Conservation (phyloP, 495 filamentous ascomycete genomes). For the Penicillium turbatum region DNA sequence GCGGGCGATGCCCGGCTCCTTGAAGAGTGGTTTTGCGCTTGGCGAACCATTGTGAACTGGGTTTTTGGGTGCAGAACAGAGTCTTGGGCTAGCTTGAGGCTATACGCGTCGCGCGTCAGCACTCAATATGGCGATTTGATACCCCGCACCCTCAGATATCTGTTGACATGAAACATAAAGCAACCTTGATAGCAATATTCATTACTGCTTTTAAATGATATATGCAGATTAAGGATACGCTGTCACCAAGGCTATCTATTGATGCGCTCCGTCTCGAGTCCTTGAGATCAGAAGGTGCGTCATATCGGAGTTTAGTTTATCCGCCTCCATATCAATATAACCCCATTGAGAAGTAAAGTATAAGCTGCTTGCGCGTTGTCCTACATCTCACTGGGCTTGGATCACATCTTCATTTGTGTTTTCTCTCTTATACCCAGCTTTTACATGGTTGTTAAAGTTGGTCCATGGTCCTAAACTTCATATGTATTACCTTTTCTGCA, state of each 20-base stretch:
- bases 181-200: not conserved
- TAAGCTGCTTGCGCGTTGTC: not conserved
- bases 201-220: not conserved
- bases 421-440: not conserved
- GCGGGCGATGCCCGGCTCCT: constrained; percentile 14
- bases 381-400: not conserved
- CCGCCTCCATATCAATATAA: constrained; percentile 11
- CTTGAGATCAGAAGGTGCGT: constrained; percentile 4
- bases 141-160: not conserved
- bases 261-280: not conserved
- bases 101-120: constrained; percentile 9
- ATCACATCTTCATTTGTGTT: not conserved
- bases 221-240: not conserved
- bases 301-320: constrained; percentile 7
- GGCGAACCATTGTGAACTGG: constrained; percentile 20
- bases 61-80: constrained; percentile 1
- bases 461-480: too few species aligned
- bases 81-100: not conserved
- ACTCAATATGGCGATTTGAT: not conserved
- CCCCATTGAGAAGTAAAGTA: constrained; percentile 5
- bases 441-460: too few species aligned
- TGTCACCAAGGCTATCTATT: not conserved
- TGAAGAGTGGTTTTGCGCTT: constrained; percentile 14
- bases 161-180: not conserved
- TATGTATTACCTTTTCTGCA: too few species aligned